Evolutionary conservation across 2,329 filamentous ascomycete species (phyloP).

Genomic region (Aquanectria penicillioides): DNA sequence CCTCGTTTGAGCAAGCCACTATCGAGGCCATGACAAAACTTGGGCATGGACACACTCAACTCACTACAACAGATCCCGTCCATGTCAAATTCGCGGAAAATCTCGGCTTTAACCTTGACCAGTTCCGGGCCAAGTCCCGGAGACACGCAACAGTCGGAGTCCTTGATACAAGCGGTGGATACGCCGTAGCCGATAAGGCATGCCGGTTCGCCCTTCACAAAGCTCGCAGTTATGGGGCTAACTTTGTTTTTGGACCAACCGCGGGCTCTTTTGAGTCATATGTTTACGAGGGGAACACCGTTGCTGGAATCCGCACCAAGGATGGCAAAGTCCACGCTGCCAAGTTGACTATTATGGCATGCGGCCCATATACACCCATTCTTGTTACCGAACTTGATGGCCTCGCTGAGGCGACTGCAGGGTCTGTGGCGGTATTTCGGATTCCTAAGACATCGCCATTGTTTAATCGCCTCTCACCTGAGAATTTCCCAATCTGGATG

Average conservation of each 20-base stretch:
- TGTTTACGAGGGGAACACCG: conserved; percentile 31
- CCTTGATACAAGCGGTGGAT: conserved; percentile 58
- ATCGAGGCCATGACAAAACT: conserved; percentile 48
- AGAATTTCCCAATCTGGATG: conserved; percentile 57
- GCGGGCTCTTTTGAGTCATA: conserved; percentile 45
- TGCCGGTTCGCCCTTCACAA: conserved; percentile 57
- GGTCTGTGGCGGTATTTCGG: conserved; percentile 55
- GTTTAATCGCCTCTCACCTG: conserved; percentile 51
- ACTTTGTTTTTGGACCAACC: conserved; percentile 49
- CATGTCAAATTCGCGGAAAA: conserved; percentile 41
- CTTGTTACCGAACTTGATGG: conserved; percentile 52
- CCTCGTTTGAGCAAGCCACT: conserved; percentile 48
- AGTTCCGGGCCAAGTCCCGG: conserved; percentile 43
- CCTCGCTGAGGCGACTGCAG: conserved; percentile 59
- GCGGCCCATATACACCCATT: conserved; percentile 56
- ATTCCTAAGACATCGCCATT: conserved; percentile 51
- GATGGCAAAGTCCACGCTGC: conserved; percentile 49
- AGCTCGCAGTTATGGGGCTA: conserved; percentile 51
- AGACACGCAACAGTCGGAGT: conserved; percentile 45
- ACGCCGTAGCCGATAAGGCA: conserved; percentile 56
- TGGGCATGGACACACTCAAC: conserved; percentile 47
- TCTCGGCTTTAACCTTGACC: conserved; percentile 48
- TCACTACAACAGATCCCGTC: conserved; percentile 42
- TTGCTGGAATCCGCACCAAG: conserved; percentile 51
- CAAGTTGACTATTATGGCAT: conserved; percentile 50